These are phyloP conservation scores for Phaeosphaeria sp. DNA, from an alignment of 2,329 filamentous ascomycete genomes.

Conservation along the genomic window DNA sequence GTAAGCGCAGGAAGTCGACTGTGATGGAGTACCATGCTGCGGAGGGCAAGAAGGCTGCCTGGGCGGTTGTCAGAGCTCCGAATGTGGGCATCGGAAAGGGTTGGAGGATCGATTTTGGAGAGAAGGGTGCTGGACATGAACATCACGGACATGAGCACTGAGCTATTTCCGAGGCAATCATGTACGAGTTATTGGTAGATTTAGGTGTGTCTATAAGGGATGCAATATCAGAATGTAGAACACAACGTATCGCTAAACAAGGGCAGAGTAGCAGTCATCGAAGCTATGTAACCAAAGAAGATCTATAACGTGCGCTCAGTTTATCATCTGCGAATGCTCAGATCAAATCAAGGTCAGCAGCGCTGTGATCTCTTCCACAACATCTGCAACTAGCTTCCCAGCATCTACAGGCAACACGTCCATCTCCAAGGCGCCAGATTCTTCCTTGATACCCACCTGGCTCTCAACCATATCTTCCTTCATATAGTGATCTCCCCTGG, in stretches of 20 bases:
- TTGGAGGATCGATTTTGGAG: conserved; percentile 67
- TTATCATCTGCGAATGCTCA: too few species aligned
- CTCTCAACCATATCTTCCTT: conserved; percentile 44
- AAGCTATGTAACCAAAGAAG: too few species aligned
- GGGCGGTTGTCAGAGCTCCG: conserved; percentile 70
- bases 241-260: too few species aligned
- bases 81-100: conserved; percentile 66
- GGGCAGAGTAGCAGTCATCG: too few species aligned
- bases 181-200: too few species aligned
- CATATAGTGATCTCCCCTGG: conserved; percentile 49
- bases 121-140: conserved; percentile 20
- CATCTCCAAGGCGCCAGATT: conserved; percentile 33
- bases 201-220: too few species aligned
- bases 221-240: too few species aligned
- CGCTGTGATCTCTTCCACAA: conserved; percentile 11
- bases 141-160: conserved; percentile 35
- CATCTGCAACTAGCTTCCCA: conserved; percentile 7
- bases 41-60: conserved; percentile 63
- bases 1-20: conserved; percentile 54
- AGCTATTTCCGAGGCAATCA: background rate
- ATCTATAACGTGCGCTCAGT: too few species aligned
- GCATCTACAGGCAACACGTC: conserved; percentile 47
- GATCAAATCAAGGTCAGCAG: background rate
- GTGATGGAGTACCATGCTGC: conserved; percentile 66
- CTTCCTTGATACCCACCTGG: conserved; percentile 44